Evolutionary conservation across 2,329 filamentous ascomycete genomes (phyloP).

Genomic region (Didymella sp.): DNA sequence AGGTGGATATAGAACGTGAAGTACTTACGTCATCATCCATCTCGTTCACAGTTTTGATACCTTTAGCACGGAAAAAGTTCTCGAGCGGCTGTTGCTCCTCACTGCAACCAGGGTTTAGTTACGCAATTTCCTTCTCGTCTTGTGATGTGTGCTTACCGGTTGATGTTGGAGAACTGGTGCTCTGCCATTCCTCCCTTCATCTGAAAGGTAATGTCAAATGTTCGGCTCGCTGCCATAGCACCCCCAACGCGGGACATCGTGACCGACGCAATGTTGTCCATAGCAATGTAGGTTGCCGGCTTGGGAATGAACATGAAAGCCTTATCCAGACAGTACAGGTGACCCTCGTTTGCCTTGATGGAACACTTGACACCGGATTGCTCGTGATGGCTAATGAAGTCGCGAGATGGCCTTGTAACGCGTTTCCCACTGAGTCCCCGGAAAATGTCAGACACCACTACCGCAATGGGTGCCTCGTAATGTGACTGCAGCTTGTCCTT

Average conservation of each 20-base stretch:
- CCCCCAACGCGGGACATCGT: conserved; percentile 96
- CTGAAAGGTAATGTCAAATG: conserved; percentile 94
- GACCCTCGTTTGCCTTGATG: conserved; percentile 99
- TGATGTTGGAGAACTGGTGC: conserved; percentile 98
- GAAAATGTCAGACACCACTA: conserved; percentile 95
- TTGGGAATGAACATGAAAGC: conserved; percentile 99
- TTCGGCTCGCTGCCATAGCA: conserved; percentile 89
- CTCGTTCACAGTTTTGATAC: conserved; percentile 95
- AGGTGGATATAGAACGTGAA: not conserved
- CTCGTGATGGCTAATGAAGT: conserved; percentile 91
- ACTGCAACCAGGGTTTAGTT: conserved; percentile 48
- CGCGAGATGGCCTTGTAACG: conserved; percentile 89
- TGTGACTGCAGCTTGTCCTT: conserved; percentile 86
- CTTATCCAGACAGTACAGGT: conserved; percentile 96
- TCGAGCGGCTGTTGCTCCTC: conserved; percentile 98
- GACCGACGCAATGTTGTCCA: conserved; percentile 89
- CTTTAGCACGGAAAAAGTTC: conserved; percentile 95
- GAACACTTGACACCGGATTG: conserved; percentile 98
- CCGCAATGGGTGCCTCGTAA: conserved; percentile 87
- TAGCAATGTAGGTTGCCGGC: conserved; percentile 94
- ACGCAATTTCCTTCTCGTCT: not conserved
- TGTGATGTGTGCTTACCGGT: conserved; percentile 64
- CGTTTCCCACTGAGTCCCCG: conserved; percentile 93
- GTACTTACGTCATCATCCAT: conserved; percentile 88
- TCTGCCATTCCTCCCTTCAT: conserved; percentile 87